A percentile compares a stretch with the other conserved stretches of the same genome.
These are phyloP conservation scores for Ichthyophthirius multifiliis DNA, from an alignment of 169 alveolate genomes.

Conservation along the genomic window DNA sequence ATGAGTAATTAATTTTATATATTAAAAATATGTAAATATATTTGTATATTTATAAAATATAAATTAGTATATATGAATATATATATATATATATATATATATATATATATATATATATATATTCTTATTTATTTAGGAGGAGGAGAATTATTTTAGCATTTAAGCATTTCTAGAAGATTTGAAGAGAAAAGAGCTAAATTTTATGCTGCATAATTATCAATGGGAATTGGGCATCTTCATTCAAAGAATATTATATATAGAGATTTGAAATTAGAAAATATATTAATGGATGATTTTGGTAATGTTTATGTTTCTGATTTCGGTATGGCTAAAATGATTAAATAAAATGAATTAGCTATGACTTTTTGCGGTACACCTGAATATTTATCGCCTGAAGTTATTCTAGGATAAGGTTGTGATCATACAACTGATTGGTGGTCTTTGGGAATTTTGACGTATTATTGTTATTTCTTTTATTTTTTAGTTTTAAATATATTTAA, in stretches of 20 bases:
- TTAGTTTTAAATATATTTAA: background rate
- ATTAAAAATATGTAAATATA: too few species aligned
- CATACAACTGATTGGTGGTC: conserved; percentile 87
- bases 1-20: conserved; percentile 22
- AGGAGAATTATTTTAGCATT: conserved; percentile 73
- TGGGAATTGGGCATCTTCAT: conserved; percentile 70
- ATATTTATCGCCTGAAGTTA: conserved; percentile 88
- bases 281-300: conserved; percentile 54
- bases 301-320: conserved; percentile 71
- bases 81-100: too few species aligned
- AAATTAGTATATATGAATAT: too few species aligned
- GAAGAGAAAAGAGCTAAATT: conserved; percentile 70
- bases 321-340: conserved; percentile 75
- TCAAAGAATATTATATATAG: conserved; percentile 68
- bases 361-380: conserved; percentile 88
- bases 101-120: too few species aligned
- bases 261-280: conserved; percentile 80
- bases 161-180: conserved; percentile 53
- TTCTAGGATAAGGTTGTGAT: conserved; percentile 76
- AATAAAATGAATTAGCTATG: conserved; percentile 60
- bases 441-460: conserved; percentile 64
- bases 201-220: conserved; percentile 66
- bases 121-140: too few species aligned
- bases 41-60: too few species aligned
- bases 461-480: background rate